These are phyloP conservation scores for Apiospora phragmitis DNA, from an alignment of 2,329 filamentous ascomycete species.

Conservation along the genomic window DNA sequence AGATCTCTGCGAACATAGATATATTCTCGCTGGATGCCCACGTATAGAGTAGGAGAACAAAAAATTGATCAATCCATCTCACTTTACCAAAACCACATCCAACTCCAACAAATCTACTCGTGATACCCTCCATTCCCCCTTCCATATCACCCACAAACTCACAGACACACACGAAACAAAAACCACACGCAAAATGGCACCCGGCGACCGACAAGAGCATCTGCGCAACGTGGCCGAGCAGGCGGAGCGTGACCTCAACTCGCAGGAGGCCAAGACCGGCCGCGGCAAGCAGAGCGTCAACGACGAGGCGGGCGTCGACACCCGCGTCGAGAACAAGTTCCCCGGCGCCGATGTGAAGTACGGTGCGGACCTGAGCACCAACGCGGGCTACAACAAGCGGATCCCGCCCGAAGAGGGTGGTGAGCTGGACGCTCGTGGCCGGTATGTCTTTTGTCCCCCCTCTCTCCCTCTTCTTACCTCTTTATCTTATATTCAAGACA, in stretches of 20 bases:
- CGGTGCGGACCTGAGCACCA: slow-evolving; percentile 46
- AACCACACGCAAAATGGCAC: slow-evolving; percentile 27
- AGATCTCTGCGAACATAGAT: not conserved
- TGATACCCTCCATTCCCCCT: not conserved
- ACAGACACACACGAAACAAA: slow-evolving; percentile 2
- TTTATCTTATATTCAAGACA: not conserved
- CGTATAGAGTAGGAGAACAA: not conserved
- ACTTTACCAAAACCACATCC: not conserved
- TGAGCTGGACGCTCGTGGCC: slow-evolving; percentile 42
- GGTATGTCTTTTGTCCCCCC: slow-evolving; percentile 33
- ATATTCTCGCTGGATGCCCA: not conserved
- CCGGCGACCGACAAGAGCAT: slow-evolving; percentile 26
- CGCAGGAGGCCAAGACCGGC: slow-evolving; percentile 49
- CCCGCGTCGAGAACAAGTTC: slow-evolving; percentile 44
- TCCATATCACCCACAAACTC: not conserved
- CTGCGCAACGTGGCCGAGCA: slow-evolving; percentile 44
- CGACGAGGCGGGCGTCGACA: slow-evolving; percentile 45
- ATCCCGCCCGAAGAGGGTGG: slow-evolving; percentile 48
- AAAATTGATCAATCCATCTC: not conserved
- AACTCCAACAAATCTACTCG: not conserved
- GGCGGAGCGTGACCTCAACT: slow-evolving; percentile 50
- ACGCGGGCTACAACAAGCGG: slow-evolving; percentile 44
- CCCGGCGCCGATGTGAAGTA: slow-evolving; percentile 40
- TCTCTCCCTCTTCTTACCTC: not conserved
- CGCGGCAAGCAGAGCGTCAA: slow-evolving; percentile 35